Percentiles rank a stretch among this genome's conserved stretches.
Conservation (phyloP, 2,329 filamentous ascomycete genomes). For the Fusarium subglutinans region DNA sequence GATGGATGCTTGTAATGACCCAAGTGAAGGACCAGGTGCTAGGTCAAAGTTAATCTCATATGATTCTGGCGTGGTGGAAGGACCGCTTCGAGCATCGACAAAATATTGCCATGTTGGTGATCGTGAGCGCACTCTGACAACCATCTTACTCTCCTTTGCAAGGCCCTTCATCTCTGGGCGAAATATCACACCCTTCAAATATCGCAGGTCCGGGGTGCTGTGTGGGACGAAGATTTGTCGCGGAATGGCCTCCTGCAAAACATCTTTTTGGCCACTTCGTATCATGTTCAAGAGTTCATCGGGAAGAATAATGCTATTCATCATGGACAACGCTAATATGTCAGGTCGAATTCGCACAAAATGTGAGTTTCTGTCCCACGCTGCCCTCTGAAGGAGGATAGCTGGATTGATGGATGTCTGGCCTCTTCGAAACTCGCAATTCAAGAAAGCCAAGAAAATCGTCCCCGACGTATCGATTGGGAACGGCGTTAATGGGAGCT, state of each 20-base stretch:
- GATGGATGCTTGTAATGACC: slow-evolving; percentile 22
- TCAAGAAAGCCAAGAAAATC: slow-evolving; percentile 43
- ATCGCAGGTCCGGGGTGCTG: slow-evolving; percentile 20
- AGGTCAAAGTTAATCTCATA: slow-evolving; percentile 44
- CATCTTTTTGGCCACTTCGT: slow-evolving; percentile 1
- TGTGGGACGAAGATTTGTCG: slow-evolving; percentile 41
- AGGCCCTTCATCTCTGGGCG: slow-evolving; percentile 30
- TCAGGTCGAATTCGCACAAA: slow-evolving; percentile 43
- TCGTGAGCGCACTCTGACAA: slow-evolving; percentile 35
- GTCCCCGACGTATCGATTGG: slow-evolving; percentile 39
- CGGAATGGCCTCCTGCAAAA: slow-evolving; percentile 24
- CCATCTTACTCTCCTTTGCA: neutral
- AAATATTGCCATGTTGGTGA: slow-evolving; percentile 44
- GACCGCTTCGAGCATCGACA: slow-evolving; percentile 18
- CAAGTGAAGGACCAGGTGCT: slow-evolving; percentile 30
- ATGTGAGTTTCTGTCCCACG: slow-evolving; percentile 42
- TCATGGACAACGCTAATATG: slow-evolving; percentile 37
- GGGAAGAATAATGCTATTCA: slow-evolving; percentile 42
- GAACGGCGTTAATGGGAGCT: slow-evolving; percentile 43
- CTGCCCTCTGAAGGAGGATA: slow-evolving; percentile 43
- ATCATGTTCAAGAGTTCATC: slow-evolving; percentile 35
- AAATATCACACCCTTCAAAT: slow-evolving; percentile 41
- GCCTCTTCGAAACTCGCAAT: slow-evolving; percentile 42
- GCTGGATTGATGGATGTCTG: slow-evolving; percentile 37
- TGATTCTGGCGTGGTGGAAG: slow-evolving; percentile 14